A percentile compares a stretch with the other conserved stretches of the same genome.
These are phyloP conservation scores for Blastobotrys malaysiensis DNA, from an alignment of 1,139 yeast species.

Conservation along the genomic window DNA sequence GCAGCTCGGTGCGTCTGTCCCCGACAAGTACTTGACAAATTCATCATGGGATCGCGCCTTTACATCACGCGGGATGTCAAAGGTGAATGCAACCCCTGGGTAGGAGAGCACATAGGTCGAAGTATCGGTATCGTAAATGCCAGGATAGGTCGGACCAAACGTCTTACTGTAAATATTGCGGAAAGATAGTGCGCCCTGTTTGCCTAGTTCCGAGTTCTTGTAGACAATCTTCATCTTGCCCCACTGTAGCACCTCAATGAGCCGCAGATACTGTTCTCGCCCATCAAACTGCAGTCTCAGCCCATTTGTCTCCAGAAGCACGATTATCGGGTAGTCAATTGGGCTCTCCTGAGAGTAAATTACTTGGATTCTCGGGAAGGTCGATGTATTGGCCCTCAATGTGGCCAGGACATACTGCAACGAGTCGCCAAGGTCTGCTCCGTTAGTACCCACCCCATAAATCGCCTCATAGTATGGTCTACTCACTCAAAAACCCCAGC, in stretches of 20 bases:
- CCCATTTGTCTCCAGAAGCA: constrained; percentile 26
- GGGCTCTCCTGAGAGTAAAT: constrained; percentile 22
- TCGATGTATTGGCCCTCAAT: constrained; percentile 21
- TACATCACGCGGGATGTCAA: constrained; percentile 16
- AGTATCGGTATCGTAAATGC: constrained; percentile 16
- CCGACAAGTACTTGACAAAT: constrained; percentile 17
- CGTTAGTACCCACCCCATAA: constrained; percentile 4
- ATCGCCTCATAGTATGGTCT: not conserved
- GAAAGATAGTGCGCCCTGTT: constrained; percentile 22
- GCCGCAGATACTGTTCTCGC: constrained; percentile 22
- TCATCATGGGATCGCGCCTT: constrained; percentile 11
- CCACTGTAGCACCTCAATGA: constrained; percentile 28
- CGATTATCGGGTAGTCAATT: constrained; percentile 18
- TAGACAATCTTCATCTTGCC: constrained; percentile 22
- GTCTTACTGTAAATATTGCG: constrained; percentile 27
- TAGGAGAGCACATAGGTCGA: constrained; percentile 26
- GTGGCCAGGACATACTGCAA: constrained; percentile 20
- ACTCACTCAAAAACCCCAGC: constrained; percentile 18
- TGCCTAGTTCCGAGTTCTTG: constrained; percentile 27
- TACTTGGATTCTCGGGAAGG: constrained; percentile 26
- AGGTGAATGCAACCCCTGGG: constrained; percentile 32
- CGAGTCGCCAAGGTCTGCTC: constrained; percentile 23
- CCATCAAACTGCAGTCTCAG: constrained; percentile 28
- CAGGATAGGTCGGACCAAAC: constrained; percentile 35
- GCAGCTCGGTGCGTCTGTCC: constrained; percentile 22